Evolutionary conservation across 192 early-diverging fungal genomes (phyloP).

Genomic region (Spizellomyces sp.): DNA sequence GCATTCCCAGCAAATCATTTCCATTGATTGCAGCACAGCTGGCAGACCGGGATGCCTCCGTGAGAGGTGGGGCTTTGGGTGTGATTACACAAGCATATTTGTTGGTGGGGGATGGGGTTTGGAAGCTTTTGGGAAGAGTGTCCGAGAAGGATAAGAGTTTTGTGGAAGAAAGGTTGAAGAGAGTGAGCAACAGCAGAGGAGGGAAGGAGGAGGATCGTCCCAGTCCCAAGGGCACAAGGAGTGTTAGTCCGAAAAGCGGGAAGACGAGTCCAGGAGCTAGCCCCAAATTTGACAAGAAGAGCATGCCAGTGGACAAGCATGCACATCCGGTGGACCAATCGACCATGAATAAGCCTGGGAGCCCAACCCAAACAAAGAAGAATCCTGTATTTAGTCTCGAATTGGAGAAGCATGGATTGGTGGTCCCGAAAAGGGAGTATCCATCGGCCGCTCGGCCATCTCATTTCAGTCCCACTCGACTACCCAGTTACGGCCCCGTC

Average conservation of each 20-base stretch:
- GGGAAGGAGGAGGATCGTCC: not conserved
- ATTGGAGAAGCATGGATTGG: not conserved
- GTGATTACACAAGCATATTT: constrained; percentile 75
- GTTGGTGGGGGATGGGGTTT: constrained; percentile 74
- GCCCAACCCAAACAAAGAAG: not conserved
- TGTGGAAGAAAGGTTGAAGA: constrained; percentile 77
- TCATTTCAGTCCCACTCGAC: not conserved
- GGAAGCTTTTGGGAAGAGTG: constrained; percentile 69
- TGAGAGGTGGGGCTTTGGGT: constrained; percentile 76
- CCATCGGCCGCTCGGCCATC: not conserved
- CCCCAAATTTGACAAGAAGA: not conserved
- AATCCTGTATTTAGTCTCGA: not conserved
- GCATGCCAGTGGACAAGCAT: not conserved
- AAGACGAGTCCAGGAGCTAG: not conserved
- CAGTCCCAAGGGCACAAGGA: not conserved
- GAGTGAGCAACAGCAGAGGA: constrained; percentile 28
- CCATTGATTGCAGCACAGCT: constrained; percentile 75
- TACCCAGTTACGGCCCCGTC: not conserved
- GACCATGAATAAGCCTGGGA: not conserved
- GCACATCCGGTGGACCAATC: too few relatives aligned
- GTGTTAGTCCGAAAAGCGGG: not conserved
- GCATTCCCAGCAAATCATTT: constrained; percentile 64
- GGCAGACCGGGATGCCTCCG: constrained; percentile 78
- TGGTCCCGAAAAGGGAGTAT: not conserved
- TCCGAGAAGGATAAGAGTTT: constrained; percentile 82